Conservation (phyloP, 768 basidiomycete genomes). For the Suillus luteus region DNA sequence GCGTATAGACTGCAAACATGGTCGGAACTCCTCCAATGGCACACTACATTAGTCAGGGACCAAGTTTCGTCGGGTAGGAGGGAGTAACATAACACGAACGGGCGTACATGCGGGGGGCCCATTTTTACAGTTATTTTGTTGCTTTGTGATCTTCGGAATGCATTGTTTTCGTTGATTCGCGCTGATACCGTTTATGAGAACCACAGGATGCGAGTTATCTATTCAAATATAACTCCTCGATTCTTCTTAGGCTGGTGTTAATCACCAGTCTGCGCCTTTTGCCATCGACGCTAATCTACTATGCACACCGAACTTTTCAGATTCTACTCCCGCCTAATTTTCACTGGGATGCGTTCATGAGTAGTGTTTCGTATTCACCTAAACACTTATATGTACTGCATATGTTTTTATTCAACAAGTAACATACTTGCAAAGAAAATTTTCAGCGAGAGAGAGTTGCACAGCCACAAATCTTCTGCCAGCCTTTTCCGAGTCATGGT, state of each 20-base stretch:
- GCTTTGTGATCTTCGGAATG: not conserved
- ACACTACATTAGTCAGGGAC: not conserved
- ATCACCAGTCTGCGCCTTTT: not conserved
- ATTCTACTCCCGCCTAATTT: not conserved
- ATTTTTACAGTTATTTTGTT: not conserved
- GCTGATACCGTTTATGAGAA: not conserved
- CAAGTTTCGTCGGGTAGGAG: not conserved
- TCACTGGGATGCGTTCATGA: not conserved
- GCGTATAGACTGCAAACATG: not conserved
- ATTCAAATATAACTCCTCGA: not conserved
- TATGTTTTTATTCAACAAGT: too few relatives aligned
- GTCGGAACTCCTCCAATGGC: too few relatives aligned
- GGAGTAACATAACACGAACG: conserved; percentile 29
- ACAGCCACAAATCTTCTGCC: conserved; percentile 4
- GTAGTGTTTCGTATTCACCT: not conserved
- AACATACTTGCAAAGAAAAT: too few relatives aligned
- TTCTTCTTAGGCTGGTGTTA: not conserved
- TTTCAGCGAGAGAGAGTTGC: too few relatives aligned
- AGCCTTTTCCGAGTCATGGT: too few relatives aligned
- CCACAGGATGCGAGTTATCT: not conserved
- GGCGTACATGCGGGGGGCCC: not conserved
- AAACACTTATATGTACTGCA: not conserved
- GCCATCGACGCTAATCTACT: too few relatives aligned
- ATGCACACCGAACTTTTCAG: not conserved
- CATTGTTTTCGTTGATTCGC: not conserved